These are phyloP conservation scores for Pythium aquatile DNA, from an alignment of 352 stramenopile species.

Conservation along the genomic window DNA sequence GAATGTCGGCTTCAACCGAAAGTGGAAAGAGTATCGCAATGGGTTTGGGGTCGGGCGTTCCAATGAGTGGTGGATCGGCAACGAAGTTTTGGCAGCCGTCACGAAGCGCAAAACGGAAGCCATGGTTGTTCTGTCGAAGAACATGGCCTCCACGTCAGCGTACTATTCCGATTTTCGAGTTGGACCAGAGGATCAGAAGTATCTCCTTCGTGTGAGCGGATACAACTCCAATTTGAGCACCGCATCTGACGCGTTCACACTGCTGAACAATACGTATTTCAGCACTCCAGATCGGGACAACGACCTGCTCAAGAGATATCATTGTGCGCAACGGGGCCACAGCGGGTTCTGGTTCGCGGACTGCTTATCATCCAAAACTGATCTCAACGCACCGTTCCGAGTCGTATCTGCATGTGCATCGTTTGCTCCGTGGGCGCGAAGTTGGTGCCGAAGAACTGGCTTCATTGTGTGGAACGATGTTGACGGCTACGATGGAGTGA, in stretches of 20 bases:
- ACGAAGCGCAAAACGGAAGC: conserved; percentile 40
- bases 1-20: conserved; percentile 53
- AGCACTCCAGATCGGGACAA: conserved; percentile 60
- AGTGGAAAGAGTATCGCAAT: conserved; percentile 57
- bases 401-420: conserved; percentile 38
- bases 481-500: conserved; percentile 46
- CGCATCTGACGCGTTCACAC: conserved; percentile 38
- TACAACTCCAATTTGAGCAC: conserved; percentile 36
- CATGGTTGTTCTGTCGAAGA: conserved; percentile 54
- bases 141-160: conserved; percentile 36
- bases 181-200: conserved; percentile 43
- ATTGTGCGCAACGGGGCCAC: conserved; percentile 44
- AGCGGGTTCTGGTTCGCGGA: conserved; percentile 64
- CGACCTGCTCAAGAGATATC: conserved; percentile 38
- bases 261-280: conserved; percentile 58
- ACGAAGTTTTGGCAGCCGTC: conserved; percentile 37
- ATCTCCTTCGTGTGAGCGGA: conserved; percentile 40
- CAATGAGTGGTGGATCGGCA: conserved; percentile 65
- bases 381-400: conserved; percentile 55
- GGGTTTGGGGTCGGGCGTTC: conserved; percentile 47
- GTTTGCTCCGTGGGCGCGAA: conserved; percentile 46
- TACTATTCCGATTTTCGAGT: conserved; percentile 51
- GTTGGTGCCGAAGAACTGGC: conserved; percentile 46
- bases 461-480: conserved; percentile 54
- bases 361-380: conserved; percentile 38